Percentiles rank a stretch among this genome's conserved stretches.
Conservation (phyloP, 768 basidiomycete genomes). For the Boletus sensibilis region DNA sequence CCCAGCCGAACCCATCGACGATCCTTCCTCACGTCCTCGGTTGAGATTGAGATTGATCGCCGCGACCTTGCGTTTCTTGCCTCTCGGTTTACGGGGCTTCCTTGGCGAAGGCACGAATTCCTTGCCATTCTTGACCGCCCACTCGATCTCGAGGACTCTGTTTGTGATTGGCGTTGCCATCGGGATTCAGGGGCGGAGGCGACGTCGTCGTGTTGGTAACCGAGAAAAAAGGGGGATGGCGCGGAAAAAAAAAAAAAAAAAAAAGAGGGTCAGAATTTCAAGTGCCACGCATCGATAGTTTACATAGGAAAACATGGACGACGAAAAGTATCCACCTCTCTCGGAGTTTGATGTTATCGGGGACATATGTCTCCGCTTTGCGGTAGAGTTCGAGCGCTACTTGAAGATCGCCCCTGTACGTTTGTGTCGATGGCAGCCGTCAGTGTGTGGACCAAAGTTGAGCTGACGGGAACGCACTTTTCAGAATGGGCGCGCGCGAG, state of each 20-base stretch:
- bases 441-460: not conserved
- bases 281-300: slow-evolving; percentile 40
- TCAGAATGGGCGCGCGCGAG: slow-evolving; percentile 79
- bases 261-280: slow-evolving; percentile 42
- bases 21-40: slow-evolving; percentile 12
- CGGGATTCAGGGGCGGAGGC: not conserved
- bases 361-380: slow-evolving; percentile 78
- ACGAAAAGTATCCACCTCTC: slow-evolving; percentile 84
- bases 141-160: slow-evolving; percentile 83
- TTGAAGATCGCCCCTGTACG: slow-evolving; percentile 69
- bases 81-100: slow-evolving; percentile 38
- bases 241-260: slow-evolving; percentile 23
- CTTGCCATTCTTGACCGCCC: slow-evolving; percentile 63
- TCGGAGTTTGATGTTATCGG: slow-evolving; percentile 82
- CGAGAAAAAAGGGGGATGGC: not conserved
- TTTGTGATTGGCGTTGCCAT: not conserved
- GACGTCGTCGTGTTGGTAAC: not conserved
- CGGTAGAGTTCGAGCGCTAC: slow-evolving; percentile 79
- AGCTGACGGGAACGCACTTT: slow-evolving; percentile 48
- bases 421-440: not conserved
- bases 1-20: slow-evolving; percentile 8
- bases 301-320: slow-evolving; percentile 61
- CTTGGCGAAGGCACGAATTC: slow-evolving; percentile 58
- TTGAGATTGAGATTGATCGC: slow-evolving; percentile 12
- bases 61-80: slow-evolving; percentile 34